Percentiles rank a stretch among this genome's conserved stretches.
Conservation (phyloP, 1,284 basidiomycete species). For the Hemileia vastatrix region DNA sequence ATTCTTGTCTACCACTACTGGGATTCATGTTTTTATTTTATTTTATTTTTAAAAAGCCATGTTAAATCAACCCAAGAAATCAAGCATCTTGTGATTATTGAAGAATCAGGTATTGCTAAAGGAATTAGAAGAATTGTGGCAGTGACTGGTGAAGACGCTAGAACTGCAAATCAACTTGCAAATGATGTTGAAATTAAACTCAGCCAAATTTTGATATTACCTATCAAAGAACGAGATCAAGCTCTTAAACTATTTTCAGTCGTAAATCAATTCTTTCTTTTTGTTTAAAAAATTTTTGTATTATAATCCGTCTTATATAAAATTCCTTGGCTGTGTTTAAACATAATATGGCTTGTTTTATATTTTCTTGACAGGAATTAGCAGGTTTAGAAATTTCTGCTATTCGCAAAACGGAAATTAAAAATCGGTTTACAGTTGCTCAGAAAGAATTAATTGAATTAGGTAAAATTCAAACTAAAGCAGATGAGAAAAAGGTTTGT, state of each 20-base stretch:
- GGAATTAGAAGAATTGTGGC: constrained; percentile 90
- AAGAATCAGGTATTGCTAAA: constrained; percentile 96
- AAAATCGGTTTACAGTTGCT: constrained; percentile 60
- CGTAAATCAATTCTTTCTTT: constrained; percentile 1
- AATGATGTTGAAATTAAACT: constrained; percentile 59
- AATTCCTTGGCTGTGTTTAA: background rate
- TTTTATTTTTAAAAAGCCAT: constrained; percentile 53
- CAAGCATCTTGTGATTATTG: constrained; percentile 84
- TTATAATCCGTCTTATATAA: background rate
- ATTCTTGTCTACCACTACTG: background rate
- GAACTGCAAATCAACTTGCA: constrained; percentile 64
- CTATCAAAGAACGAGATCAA: constrained; percentile 73
- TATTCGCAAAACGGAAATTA: constrained; percentile 68
- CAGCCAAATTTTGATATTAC: constrained; percentile 55
- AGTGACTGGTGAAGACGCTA: constrained; percentile 87
- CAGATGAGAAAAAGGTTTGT: constrained; percentile 47
- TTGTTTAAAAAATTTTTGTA: background rate
- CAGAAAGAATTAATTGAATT: constrained; percentile 78
- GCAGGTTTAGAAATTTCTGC: constrained; percentile 79
- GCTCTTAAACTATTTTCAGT: constrained; percentile 67
- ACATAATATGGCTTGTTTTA: background rate
- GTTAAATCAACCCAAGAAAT: constrained; percentile 92
- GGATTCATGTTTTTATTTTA: background rate
- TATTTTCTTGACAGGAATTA: constrained; percentile 56
- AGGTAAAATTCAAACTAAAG: constrained; percentile 68